A percentile compares a stretch with the other conserved stretches of the same genome.
Evolutionary conservation across 345 rosid species (phyloP).

Genomic region (Eucalyptus pauciflora): DNA sequence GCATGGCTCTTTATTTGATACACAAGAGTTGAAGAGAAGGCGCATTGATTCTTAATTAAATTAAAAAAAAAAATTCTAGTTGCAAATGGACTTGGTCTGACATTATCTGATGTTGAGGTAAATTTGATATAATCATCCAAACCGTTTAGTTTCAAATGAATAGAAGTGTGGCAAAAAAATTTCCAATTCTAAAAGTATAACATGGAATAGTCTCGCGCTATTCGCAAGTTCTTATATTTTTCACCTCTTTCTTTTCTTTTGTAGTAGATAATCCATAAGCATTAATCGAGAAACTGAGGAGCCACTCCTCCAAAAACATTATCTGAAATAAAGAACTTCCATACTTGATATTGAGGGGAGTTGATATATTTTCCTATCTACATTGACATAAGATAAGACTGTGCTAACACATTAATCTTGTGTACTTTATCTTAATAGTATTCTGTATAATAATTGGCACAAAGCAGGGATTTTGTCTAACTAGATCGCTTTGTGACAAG

Average conservation of each 20-base stretch:
- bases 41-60: accelerated
- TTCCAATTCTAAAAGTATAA: not conserved
- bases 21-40: not conserved
- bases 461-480: not conserved
- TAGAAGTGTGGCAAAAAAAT: not conserved
- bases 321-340: accelerated
- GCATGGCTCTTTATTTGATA: accelerated
- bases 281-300: not conserved
- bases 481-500: not conserved
- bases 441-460: no score
- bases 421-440: no score
- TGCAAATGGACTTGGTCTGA: accelerated
- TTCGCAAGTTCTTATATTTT: not conserved
- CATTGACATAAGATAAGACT: accelerated
- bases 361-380: accelerated
- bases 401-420: accelerated
- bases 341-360: not conserved
- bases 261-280: not conserved
- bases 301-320: accelerated
- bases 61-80: not conserved
- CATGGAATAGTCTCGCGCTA: not conserved
- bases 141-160: not conserved
- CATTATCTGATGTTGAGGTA: accelerated
- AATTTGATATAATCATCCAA: not conserved
- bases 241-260: not conserved